Conservation (phyloP, 129 eudicot genomes). For the Escallonia herrerae region DNA sequence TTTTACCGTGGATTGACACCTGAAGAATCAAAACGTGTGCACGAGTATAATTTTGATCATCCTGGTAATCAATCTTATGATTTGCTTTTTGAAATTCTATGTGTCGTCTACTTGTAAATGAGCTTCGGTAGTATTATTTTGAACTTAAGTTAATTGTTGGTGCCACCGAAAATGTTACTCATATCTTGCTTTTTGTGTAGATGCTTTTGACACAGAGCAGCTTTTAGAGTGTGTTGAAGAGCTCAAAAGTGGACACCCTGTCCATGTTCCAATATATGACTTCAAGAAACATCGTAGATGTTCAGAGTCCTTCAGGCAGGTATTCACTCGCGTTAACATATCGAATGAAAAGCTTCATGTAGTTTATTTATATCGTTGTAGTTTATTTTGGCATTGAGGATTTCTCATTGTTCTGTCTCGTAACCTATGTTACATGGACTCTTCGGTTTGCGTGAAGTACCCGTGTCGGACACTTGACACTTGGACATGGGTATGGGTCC, state of each 20-base stretch:
- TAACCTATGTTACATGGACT: too few species aligned
- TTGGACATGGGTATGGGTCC: too few species aligned
- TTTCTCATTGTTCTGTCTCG: neutral
- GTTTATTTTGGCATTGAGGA: neutral
- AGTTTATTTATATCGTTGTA: neutral
- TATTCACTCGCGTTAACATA: conserved; percentile 12
- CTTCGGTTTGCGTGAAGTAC: too few species aligned
- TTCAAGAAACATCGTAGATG: conserved; percentile 83
- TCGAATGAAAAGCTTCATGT: neutral
- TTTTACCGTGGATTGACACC: conserved; percentile 91
- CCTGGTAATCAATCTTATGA: conserved; percentile 56
- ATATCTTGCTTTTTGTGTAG: conserved; percentile 32
- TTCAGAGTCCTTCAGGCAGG: conserved; percentile 89
- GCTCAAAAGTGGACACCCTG: conserved; percentile 70
- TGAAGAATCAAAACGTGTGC: conserved; percentile 76
- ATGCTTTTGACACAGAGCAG: conserved; percentile 99
- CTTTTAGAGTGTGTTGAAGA: conserved; percentile 74
- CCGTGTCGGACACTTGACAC: too few species aligned
- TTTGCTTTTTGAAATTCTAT: neutral
- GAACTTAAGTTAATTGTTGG: neutral
- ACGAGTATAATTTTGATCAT: conserved; percentile 95
- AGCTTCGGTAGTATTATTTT: conserved; percentile 7
- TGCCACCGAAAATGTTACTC: neutral
- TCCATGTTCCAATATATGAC: conserved; percentile 91
- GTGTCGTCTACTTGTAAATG: neutral